phyloP scores from a whole-genome alignment of 2,329 filamentous ascomycete genomes.

The Leptographium lundbergii region DNA sequence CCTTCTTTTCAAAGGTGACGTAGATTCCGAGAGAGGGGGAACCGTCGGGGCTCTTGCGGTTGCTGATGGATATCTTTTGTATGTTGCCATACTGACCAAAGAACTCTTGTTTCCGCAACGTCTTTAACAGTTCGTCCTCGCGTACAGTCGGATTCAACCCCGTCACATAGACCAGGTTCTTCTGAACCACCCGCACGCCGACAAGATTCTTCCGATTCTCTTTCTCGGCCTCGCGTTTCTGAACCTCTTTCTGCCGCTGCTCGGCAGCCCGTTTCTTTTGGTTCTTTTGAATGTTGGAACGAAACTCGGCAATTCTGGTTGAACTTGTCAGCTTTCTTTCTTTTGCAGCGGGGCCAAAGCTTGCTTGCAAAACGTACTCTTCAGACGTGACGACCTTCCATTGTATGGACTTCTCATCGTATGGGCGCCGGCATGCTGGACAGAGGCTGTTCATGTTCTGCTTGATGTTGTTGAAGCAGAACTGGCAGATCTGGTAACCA shows the following conservation, averaged over 20 bases:
- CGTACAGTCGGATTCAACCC: conserved; percentile 83
- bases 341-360: background rate
- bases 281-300: conserved; percentile 71
- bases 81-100: conserved; percentile 98
- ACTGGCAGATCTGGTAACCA: conserved; percentile 99
- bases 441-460: conserved; percentile 96
- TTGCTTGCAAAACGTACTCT: conserved; percentile 51
- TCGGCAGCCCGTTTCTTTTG: conserved; percentile 81
- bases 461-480: conserved; percentile 99
- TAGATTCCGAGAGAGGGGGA: conserved; percentile 92
- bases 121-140: conserved; percentile 85
- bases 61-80: conserved; percentile 97
- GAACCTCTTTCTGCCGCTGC: conserved; percentile 81
- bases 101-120: conserved; percentile 79
- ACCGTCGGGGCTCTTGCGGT: conserved; percentile 64
- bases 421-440: conserved; percentile 89
- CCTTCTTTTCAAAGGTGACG: conserved; percentile 89
- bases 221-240: conserved; percentile 92
- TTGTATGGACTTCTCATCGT: conserved; percentile 94
- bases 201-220: conserved; percentile 93
- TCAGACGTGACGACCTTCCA: conserved; percentile 92
- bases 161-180: conserved; percentile 97
- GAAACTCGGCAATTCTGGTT: conserved; percentile 56
- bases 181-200: conserved; percentile 90
- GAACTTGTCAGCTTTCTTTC: background rate